phyloP scores from a whole-genome alignment of 352 stramenopile genomes.

The Pythium guiyangense region DNA sequence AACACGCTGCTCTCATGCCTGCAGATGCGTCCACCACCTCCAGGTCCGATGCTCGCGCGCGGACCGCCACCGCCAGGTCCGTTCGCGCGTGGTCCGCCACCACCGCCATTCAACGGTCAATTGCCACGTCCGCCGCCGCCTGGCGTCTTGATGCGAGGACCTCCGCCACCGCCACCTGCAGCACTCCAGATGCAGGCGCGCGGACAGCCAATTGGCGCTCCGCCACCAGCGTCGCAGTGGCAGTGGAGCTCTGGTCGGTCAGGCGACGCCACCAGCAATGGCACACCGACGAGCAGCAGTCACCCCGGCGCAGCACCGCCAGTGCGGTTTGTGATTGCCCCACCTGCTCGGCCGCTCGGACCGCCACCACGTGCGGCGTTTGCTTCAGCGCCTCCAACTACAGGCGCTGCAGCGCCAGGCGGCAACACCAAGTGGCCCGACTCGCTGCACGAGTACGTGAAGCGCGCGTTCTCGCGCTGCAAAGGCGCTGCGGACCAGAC shows the following conservation, averaged over 20 bases:
- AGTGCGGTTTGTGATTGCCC: constrained; percentile 41
- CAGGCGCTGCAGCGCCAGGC: constrained; percentile 9
- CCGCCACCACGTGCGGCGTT: constrained; percentile 13
- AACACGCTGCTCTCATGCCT: not conserved
- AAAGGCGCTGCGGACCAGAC: constrained; percentile 70
- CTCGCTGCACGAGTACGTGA: constrained; percentile 82
- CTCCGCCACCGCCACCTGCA: constrained; percentile 11
- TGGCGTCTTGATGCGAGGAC: constrained; percentile 4
- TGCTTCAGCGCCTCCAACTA: constrained; percentile 10
- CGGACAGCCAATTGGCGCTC: not conserved
- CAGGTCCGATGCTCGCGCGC: constrained; percentile 18
- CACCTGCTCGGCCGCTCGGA: constrained; percentile 11
- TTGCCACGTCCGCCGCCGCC: constrained; percentile 3
- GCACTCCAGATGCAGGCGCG: constrained; percentile 12
- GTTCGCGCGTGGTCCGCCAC: constrained; percentile 10
- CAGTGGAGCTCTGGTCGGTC: constrained; percentile 55
- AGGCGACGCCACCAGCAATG: not conserved
- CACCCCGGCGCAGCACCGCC: constrained; percentile 23
- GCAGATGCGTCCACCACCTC: constrained; percentile 32
- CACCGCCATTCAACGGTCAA: constrained; percentile 2
- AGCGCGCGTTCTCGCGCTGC: constrained; percentile 77
- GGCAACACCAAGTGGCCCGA: constrained; percentile 77
- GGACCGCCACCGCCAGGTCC: constrained; percentile 8
- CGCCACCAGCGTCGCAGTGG: constrained; percentile 37
- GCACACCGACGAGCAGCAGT: constrained; percentile 9